These are phyloP conservation scores for Astrocystis sublimbata DNA, from an alignment of 495 filamentous ascomycete genomes.

Conservation along the genomic window DNA sequence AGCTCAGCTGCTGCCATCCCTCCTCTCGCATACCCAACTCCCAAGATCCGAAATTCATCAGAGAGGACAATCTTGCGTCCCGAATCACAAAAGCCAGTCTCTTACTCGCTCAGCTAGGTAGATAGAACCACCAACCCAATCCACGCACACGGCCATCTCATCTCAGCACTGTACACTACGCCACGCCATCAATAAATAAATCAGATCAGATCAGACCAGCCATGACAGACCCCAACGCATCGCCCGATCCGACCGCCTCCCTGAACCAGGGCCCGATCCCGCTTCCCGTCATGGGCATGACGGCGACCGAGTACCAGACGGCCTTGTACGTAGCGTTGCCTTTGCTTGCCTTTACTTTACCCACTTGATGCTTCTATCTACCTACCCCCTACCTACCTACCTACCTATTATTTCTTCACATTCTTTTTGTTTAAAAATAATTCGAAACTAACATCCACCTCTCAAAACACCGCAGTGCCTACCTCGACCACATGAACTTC, in stretches of 20 bases:
- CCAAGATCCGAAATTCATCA: too few relatives aligned
- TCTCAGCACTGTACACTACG: neutral
- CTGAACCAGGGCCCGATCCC: neutral
- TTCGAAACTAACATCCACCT: neutral
- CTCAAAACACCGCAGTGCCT: neutral
- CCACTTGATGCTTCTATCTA: neutral
- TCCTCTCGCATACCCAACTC: too few relatives aligned
- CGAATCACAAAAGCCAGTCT: too few relatives aligned
- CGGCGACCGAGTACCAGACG: conserved; percentile 3
- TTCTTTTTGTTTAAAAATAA: too few relatives aligned
- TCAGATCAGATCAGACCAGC: too few relatives aligned
- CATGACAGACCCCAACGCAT: neutral
- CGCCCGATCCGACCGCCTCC: too few relatives aligned
- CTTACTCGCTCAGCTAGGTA: too few relatives aligned
- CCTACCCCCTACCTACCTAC: neutral
- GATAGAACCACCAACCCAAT: too few relatives aligned
- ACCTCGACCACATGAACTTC: conserved; percentile 18
- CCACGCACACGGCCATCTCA: too few relatives aligned
- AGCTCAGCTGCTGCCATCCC: too few relatives aligned
- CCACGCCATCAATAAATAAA: neutral
- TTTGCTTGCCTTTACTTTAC: neutral
- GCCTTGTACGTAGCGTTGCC: conserved; percentile 13
- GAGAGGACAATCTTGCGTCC: too few relatives aligned
- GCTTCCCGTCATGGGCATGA: conserved; percentile 17
- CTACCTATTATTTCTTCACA: neutral